These are phyloP conservation scores for Rhododendron molle DNA, from an alignment of 148 eudicot species.

Conservation along the genomic window DNA sequence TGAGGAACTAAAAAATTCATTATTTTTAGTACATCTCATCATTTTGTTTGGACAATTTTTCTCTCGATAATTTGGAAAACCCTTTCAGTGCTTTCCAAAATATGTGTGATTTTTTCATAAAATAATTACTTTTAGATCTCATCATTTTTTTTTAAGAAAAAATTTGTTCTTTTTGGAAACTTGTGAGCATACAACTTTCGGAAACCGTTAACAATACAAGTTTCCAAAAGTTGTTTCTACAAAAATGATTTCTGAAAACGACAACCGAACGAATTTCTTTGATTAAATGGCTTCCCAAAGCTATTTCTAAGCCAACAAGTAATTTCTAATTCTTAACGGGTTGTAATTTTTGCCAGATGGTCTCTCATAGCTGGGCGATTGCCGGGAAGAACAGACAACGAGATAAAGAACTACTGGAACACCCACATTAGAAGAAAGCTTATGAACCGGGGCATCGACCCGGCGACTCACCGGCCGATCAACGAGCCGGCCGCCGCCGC, in stretches of 20 bases:
- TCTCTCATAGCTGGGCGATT: conserved; percentile 90
- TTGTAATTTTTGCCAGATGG: conserved; percentile 46
- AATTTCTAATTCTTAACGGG: neutral
- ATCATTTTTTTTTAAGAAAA: neutral
- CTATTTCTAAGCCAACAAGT: neutral
- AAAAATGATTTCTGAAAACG: neutral
- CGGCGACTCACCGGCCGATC: conserved; percentile 66
- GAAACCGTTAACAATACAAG: neutral
- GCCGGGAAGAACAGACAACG: conserved; percentile 92
- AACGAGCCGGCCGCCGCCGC: conserved; percentile 26
- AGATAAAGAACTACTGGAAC: conserved; percentile 96
- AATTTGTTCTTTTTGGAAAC: neutral
- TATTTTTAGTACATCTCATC: too few species aligned
- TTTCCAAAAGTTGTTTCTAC: neutral
- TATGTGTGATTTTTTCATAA: neutral
- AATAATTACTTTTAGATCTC: neutral
- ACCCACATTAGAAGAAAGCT: conserved; percentile 93
- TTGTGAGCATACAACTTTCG: neutral
- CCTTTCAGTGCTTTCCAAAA: neutral
- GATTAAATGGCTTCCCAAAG: neutral
- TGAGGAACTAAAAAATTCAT: too few species aligned
- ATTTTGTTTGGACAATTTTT: too few species aligned
- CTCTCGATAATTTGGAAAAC: neutral
- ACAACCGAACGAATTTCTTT: neutral
- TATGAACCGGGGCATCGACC: conserved; percentile 79